Conservation (phyloP, 768 basidiomycete genomes). For the Boletus rufocinnamomeus region DNA sequence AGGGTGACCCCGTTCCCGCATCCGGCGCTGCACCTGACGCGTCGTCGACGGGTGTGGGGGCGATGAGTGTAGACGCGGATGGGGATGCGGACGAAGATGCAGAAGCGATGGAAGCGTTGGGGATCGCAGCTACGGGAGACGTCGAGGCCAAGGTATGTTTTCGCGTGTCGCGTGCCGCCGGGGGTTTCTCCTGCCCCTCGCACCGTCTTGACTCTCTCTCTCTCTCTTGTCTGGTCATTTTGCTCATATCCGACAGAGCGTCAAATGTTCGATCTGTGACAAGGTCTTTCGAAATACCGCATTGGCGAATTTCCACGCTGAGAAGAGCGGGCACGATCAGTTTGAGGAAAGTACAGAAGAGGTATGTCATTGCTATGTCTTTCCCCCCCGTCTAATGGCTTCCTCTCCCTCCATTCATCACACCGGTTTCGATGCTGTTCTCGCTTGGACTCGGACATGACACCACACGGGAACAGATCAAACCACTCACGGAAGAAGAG, state of each 20-base stretch:
- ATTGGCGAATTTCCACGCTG: conserved; percentile 89
- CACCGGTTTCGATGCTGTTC: background rate
- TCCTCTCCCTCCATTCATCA: background rate
- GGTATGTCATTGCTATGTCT: conserved; percentile 40
- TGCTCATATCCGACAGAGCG: conserved; percentile 45
- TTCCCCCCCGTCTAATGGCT: background rate
- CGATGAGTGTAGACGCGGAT: conserved; percentile 47
- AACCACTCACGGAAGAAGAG: conserved; percentile 94
- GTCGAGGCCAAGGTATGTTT: conserved; percentile 65
- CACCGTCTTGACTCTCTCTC: background rate
- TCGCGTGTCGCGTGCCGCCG: too few relatives aligned
- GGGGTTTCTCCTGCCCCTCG: background rate
- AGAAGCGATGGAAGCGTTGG: conserved; percentile 63
- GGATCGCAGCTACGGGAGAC: conserved; percentile 36
- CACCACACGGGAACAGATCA: conserved; percentile 55
- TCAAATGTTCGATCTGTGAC: conserved; percentile 81
- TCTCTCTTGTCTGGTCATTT: background rate
- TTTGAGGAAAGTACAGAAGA: conserved; percentile 97
- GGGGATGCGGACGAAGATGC: conserved; percentile 66
- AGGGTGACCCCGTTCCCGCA: conserved; percentile 74
- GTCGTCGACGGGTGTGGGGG: conserved; percentile 15
- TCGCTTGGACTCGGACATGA: background rate
- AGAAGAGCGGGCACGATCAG: conserved; percentile 92
- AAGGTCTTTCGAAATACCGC: conserved; percentile 87
- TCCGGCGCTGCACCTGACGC: conserved; percentile 35